Base-by-base conservation (phyloP, 495 filamentous ascomycete species). In the Elasticomyces elasticus region DNA sequence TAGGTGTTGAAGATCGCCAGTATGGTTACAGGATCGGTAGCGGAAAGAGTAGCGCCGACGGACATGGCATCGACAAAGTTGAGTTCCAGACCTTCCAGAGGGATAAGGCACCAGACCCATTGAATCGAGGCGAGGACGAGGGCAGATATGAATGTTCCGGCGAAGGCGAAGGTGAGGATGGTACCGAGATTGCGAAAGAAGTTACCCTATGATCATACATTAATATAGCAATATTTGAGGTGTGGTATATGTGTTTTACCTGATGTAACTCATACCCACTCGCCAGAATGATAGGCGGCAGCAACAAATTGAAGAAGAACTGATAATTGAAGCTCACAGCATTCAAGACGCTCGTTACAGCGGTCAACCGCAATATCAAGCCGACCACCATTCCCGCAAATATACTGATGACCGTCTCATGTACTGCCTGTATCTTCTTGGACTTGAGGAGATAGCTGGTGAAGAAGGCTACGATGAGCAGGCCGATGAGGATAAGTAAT, bases 121-220 rank as follows among this genome's bases (percentile, higher is more conserved):
- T 97, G 73, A 42, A 98, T 80, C 38, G 88, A 66, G 13, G 89
- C 92, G 22, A 97, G 81, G 25, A 95, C 91, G 27, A 96, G 78
- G 44, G 92, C 94, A 28, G 94, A 97, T 53, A 98, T 91, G 66
- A 97, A 95, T 13, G 92, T 97, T 12, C 94, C 92, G 42, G 87
- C 89, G 61, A 98, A 98, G 10, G 92, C 92, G 66, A 98, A 98
- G n/a, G 92, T 95, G 50, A 98, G 75, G 59, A 98, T 98, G 1
- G 89, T 94, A 38, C 92, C 94, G 56, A 97, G 95, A 65, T 97
- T 95, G 49, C 94, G 86, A 67, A 97, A 97, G 74, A 97, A 97
- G 72, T 97, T 97, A 52, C 84, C 88, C 72, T 77, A 54, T n/a
- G 13, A 7, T 11, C 6, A 22, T 4, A 13, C 15, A 5, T 51